These are phyloP conservation scores for Grigorovia transvaalensis DNA, from an alignment of 805 yeast species.

Conservation along the genomic window DNA sequence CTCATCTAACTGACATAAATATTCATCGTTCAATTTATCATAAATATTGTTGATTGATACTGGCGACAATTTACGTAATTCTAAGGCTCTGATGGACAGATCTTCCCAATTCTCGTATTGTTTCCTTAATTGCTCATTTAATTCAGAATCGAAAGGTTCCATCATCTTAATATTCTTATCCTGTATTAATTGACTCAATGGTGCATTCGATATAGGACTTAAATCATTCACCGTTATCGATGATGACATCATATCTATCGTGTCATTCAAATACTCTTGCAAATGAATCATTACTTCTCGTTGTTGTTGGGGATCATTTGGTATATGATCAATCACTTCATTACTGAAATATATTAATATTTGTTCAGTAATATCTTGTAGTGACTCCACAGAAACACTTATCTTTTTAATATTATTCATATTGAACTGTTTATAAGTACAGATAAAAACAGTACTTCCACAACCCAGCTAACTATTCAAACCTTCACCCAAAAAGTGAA, in stretches of 20 bases:
- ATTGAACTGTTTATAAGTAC: too few relatives aligned
- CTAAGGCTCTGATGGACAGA: slow-evolving; percentile 47
- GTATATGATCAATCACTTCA: neutral
- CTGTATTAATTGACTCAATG: slow-evolving; percentile 12
- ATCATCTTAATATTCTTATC: slow-evolving; percentile 27
- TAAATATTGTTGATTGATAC: slow-evolving; percentile 31
- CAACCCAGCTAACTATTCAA: neutral
- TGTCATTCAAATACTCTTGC: slow-evolving; percentile 17
- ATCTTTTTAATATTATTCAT: slow-evolving; percentile 4
- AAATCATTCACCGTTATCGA: slow-evolving; percentile 52
- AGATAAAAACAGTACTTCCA: neutral
- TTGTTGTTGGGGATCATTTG: neutral
- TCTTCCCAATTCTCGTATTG: slow-evolving; percentile 52
- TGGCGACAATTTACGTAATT: slow-evolving; percentile 46
- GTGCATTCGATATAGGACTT: slow-evolving; percentile 24
- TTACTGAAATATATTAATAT: slow-evolving; percentile 12
- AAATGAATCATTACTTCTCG: slow-evolving; percentile 17
- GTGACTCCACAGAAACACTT: slow-evolving; percentile 19
- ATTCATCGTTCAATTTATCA: slow-evolving; percentile 19
- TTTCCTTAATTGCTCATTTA: slow-evolving; percentile 49
- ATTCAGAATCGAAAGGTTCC: slow-evolving; percentile 61
- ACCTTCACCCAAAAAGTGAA: neutral
- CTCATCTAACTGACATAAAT: slow-evolving; percentile 20
- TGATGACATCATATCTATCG: slow-evolving; percentile 43
- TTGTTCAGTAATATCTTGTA: slow-evolving; percentile 23